Base-by-base conservation (phyloP, 441 rosid genomes). In the Macaranga tanarius region DNA sequence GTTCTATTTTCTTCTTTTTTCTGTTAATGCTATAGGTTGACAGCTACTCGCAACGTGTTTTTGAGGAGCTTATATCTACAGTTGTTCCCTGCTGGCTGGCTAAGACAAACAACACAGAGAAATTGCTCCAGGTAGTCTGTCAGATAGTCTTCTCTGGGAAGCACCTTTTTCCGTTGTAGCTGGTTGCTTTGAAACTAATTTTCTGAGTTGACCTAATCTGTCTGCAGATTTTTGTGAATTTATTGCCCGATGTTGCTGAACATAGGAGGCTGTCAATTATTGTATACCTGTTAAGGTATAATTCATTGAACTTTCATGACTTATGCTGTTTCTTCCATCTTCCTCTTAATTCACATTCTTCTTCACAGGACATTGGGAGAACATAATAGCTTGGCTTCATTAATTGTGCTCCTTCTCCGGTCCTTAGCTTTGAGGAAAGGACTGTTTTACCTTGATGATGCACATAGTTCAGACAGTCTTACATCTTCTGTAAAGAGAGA, bases 61-160 rank as follows among this genome's bases (percentile, higher is more conserved):
- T 89, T 72, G 99, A 96, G 84, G 90, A 81, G 70, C 89, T 96
- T 82, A 79, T 94, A 73, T 88, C 99, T 68, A 84, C 92, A 7
- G 81, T 90, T 76, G 83, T 96, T 70, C 99, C 99, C 19, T 87
- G 85, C 76, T 96, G 99, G 99, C 84, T 91, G 71, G 87, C 89
- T 50, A 85, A 90, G 86, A 80, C 84, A 25, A 79, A 82, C 45
- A 74, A 86, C 65, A 67, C 77, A 55, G 92, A 92, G 64, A 79
- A 87, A 77, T 71, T 93, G 76, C 90, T 96, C 74, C 86, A 89
- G 99, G 98, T 96, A 31, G 38, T 34, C 38, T 34, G 38, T 45
- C 16, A 42, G 68, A 42, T 74, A 45, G 42, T 60, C 65, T 68
- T 75, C 59, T 22, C 28, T 57, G 17, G 16, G 19, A 19, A 28